Evolutionary conservation across 164 flowering plant species (phyloP).

Genomic region (Vitis riparia): DNA sequence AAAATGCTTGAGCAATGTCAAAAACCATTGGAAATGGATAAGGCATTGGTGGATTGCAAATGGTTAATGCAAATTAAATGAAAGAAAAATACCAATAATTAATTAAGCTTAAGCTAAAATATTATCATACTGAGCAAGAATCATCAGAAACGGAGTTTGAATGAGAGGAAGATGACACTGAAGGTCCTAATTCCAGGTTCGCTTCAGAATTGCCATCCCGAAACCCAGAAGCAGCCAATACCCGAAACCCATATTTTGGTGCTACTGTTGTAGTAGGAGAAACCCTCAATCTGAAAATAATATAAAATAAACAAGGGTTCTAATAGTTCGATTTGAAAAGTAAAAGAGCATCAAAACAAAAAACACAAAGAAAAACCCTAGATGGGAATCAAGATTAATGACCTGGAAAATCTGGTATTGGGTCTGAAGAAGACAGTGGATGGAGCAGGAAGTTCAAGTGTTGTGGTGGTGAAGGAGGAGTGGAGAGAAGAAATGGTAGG

Average conservation of each 20-base stretch:
- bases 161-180: constrained; percentile 2
- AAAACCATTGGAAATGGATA: no score
- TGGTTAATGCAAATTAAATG: no score
- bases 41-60: no score
- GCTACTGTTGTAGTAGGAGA: constrained; percentile 1
- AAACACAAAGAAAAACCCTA: not conserved
- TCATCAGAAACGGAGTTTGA: constrained; percentile 9
- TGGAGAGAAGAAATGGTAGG: not conserved
- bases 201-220: constrained; percentile 15
- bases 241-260: constrained; percentile 8
- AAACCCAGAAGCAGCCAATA: constrained; percentile 13
- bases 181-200: constrained; percentile 15
- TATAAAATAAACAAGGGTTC: constrained; percentile 1
- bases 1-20: no score
- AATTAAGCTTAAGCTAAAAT: no score
- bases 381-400: not conserved
- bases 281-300: constrained; percentile 17
- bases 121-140: no score
- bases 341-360: not conserved
- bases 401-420: not conserved
- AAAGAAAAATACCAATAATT: no score
- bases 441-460: not conserved
- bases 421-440: not conserved
- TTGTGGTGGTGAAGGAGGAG: not conserved
- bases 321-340: not conserved